Conservation (phyloP, 2,329 filamentous ascomycete genomes). For the Beauveria rudraprayagi region DNA sequence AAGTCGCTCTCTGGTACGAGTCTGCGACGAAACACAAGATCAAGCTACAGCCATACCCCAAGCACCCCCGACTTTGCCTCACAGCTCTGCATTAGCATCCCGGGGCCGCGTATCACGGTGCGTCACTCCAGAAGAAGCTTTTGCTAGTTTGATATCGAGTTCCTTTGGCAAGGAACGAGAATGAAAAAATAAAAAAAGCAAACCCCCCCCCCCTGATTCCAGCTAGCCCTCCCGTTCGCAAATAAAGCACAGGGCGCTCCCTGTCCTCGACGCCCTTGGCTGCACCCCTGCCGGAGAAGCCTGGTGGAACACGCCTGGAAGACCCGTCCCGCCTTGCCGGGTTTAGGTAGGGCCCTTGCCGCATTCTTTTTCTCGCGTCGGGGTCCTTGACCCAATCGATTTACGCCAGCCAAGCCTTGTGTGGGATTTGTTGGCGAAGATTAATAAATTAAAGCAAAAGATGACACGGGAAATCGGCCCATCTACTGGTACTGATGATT, state of each 20-base stretch:
- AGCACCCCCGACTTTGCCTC: background rate
- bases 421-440: no score
- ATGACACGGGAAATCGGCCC: no score
- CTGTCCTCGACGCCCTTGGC: background rate
- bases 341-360: no score
- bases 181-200: no score
- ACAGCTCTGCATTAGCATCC: background rate
- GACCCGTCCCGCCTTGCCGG: background rate
- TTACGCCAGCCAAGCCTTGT: no score
- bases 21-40: background rate
- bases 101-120: background rate
- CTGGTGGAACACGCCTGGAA: constrained; percentile 6
- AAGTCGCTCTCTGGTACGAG: background rate
- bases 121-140: background rate
- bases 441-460: no score
- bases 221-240: constrained; percentile 1
- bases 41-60: background rate
- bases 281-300: constrained; percentile 5
- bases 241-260: constrained; percentile 2
- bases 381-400: no score
- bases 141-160: background rate
- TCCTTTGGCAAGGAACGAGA: background rate
- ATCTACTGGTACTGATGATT: no score
- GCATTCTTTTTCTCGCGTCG: no score
- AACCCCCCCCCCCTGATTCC: background rate